Evolutionary conservation across 1,284 basidiomycete genomes (phyloP).

Genomic region (Cerrena zonata): DNA sequence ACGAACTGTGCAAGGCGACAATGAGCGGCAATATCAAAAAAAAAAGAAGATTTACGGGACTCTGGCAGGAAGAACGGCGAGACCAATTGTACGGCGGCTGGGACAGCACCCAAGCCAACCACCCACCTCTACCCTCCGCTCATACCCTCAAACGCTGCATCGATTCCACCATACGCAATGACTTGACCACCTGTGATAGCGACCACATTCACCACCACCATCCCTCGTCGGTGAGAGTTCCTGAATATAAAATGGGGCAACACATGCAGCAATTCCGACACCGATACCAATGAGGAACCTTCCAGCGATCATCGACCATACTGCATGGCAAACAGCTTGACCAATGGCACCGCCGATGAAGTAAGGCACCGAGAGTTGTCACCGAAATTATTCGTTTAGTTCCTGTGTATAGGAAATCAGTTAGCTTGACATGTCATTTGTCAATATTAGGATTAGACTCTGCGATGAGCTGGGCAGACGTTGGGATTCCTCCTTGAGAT

Average conservation of each 20-base stretch:
- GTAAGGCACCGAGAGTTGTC: constrained; percentile 72
- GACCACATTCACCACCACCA: constrained; percentile 66
- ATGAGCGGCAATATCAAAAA: background rate
- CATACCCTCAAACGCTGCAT: constrained; percentile 63
- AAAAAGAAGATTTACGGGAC: constrained; percentile 49
- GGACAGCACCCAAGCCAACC: constrained; percentile 70
- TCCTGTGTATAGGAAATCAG: no score
- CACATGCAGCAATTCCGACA: constrained; percentile 70
- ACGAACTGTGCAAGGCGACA: constrained; percentile 43
- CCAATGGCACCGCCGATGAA: constrained; percentile 73
- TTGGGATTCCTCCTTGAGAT: no score
- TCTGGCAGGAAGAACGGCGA: constrained; percentile 69
- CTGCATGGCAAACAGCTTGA: constrained; percentile 61
- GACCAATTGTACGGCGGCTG: constrained; percentile 59
- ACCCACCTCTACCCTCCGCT: constrained; percentile 77
- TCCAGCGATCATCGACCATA: constrained; percentile 72
- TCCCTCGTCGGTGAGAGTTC: constrained; percentile 75
- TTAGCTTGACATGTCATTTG: constrained; percentile 35
- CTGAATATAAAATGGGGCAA: constrained; percentile 79
- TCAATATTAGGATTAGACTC: background rate
- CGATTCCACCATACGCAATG: constrained; percentile 71
- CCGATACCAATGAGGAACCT: constrained; percentile 71
- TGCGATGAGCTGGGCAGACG: no score
- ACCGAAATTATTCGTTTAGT: constrained; percentile 75
- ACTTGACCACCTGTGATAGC: constrained; percentile 72